Percentiles rank a stretch among this genome's conserved stretches.
These are phyloP conservation scores for Diaporthe sp. DNA, from an alignment of 2,329 filamentous ascomycete genomes.

Conservation along the genomic window DNA sequence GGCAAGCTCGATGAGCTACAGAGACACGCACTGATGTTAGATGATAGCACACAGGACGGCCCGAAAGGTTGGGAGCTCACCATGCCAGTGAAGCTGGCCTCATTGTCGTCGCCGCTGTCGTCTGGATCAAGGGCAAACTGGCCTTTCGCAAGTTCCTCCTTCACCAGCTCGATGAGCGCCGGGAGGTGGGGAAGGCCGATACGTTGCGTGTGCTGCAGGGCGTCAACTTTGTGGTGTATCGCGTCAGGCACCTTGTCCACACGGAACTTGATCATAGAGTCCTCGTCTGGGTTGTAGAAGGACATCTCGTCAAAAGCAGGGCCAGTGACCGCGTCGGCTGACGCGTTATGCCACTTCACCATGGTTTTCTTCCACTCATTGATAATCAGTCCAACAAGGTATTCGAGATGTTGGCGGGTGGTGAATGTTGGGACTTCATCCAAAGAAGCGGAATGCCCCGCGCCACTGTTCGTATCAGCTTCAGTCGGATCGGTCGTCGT, in stretches of 20 bases:
- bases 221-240: not conserved
- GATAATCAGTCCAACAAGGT: constrained; percentile 1
- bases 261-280: not conserved
- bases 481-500: not conserved
- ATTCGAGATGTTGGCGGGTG: not conserved
- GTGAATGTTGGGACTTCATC: not conserved
- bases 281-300: not conserved
- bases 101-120: not conserved
- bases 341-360: not conserved
- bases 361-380: not conserved
- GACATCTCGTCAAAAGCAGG: not conserved
- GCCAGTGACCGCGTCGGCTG: not conserved
- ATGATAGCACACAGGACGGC: not conserved
- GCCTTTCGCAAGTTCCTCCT: not conserved
- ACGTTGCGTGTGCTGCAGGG: not conserved
- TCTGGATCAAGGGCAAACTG: not conserved
- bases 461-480: not conserved
- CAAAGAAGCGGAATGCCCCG: not conserved
- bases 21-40: not conserved
- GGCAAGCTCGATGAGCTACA: constrained; percentile 13
- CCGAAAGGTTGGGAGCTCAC: not conserved
- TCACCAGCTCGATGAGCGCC: not conserved
- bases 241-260: not conserved
- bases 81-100: not conserved
- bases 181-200: not conserved